A percentile compares a stretch with the other conserved stretches of the same genome.
phyloP scores from a whole-genome alignment of 2,329 filamentous ascomycete species.

The Phoma sp. region DNA sequence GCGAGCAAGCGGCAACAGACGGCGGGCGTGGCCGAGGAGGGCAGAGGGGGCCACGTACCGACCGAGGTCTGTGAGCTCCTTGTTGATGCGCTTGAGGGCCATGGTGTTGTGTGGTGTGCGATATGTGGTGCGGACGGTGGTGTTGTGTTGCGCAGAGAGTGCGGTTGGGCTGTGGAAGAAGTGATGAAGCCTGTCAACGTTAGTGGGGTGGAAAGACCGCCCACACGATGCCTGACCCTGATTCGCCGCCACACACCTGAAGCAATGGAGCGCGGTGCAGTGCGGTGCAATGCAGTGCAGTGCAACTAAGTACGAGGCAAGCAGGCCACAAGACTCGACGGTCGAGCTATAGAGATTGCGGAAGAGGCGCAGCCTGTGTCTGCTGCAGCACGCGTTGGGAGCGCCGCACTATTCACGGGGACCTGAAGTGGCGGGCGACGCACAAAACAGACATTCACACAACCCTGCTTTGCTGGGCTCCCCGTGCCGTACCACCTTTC shows the following conservation, averaged over 20 bases:
- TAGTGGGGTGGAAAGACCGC: constrained; percentile 43
- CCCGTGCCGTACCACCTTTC: no score
- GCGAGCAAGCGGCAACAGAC: constrained; percentile 42
- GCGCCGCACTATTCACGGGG: constrained; percentile 39
- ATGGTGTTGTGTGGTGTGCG: constrained; percentile 55
- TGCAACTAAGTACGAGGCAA: no score
- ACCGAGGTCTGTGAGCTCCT: constrained; percentile 88
- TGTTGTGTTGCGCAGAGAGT: constrained; percentile 26
- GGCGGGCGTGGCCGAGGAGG: constrained; percentile 11
- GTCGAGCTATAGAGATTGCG: constrained; percentile 11
- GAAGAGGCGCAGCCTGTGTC: constrained; percentile 28
- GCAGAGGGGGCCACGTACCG: constrained; percentile 62
- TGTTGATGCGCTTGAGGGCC: constrained; percentile 94
- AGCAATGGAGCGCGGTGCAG: no score
- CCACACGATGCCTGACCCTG: constrained; percentile 10
- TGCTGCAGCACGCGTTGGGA: constrained; percentile 25
- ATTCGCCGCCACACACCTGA: constrained; percentile 13
- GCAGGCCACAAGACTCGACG: background rate
- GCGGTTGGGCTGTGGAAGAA: constrained; percentile 40
- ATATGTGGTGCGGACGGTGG: constrained; percentile 25
- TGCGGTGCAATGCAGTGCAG: no score
- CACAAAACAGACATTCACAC: constrained; percentile 30
- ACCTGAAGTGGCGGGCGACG: constrained; percentile 25
- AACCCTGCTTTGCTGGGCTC: background rate
- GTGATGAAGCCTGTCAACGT: constrained; percentile 27